Conservation (phyloP, 192 early-diverging fungal species). For the Coemansia sp. region DNA sequence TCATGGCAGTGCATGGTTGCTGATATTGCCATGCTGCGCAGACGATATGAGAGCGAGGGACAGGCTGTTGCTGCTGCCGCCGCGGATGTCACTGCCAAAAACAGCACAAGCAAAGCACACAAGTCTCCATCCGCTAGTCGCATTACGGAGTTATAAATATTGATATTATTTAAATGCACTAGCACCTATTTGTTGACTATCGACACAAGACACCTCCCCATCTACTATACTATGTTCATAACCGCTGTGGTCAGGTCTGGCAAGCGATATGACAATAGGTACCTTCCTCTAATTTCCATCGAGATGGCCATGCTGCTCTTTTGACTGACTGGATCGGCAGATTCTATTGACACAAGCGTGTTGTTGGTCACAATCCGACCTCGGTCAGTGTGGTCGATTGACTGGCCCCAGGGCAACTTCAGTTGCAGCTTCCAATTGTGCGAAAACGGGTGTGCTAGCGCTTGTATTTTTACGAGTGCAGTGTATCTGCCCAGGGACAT, state of each 20-base stretch:
- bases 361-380: constrained; percentile 22
- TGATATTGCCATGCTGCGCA: constrained; percentile 37
- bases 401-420: constrained; percentile 37
- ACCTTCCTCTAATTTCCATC: constrained; percentile 34
- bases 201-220: neutral
- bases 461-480: constrained; percentile 48
- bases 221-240: neutral
- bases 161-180: neutral
- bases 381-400: constrained; percentile 36
- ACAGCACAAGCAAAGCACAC: neutral
- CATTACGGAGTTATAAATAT: constrained; percentile 5
- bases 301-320: constrained; percentile 31
- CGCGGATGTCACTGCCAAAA: neutral
- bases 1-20: constrained; percentile 49
- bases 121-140: neutral
- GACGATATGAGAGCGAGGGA: constrained; percentile 33
- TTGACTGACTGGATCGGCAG: neutral
- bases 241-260: constrained; percentile 28
- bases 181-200: neutral
- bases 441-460: constrained; percentile 35
- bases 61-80: neutral
- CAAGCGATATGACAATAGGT: constrained; percentile 21
- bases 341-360: constrained; percentile 16
- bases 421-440: constrained; percentile 50
- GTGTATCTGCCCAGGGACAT: constrained; percentile 33